Conservation (phyloP, 192 early-diverging fungal genomes). For the Diversispora epigaea region DNA sequence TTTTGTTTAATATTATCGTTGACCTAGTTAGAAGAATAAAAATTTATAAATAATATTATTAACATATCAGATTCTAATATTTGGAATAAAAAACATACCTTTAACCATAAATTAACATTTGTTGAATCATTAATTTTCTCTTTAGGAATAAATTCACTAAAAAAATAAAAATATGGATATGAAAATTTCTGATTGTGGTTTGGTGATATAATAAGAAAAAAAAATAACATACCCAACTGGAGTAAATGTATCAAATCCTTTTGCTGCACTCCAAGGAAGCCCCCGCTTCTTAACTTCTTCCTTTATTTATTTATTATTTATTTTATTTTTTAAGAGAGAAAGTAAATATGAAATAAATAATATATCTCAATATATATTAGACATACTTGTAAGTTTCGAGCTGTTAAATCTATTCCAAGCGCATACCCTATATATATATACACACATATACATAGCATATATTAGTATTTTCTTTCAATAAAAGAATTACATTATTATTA, state of each 20-base stretch:
- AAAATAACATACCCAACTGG: constrained; percentile 64
- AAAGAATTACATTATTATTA: too few species aligned
- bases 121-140: constrained; percentile 66
- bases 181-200: not conserved
- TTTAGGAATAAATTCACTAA: constrained; percentile 75
- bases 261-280: constrained; percentile 87
- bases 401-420: constrained; percentile 90
- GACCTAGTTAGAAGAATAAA: constrained; percentile 40
- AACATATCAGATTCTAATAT: not conserved
- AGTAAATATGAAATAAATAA: not conserved
- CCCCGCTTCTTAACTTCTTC: constrained; percentile 79
- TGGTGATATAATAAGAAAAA: not conserved
- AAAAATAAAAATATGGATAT: constrained; percentile 3
- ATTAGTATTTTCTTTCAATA: too few species aligned
- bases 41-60: not conserved
- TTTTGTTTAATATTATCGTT: constrained; percentile 76
- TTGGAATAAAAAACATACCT: constrained; percentile 40
- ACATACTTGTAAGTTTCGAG: constrained; percentile 74
- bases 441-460: too few species aligned
- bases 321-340: too few species aligned
- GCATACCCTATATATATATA: constrained; percentile 58
- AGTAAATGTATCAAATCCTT: constrained; percentile 95
- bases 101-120: constrained; percentile 74
- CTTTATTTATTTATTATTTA: constrained; percentile 31
- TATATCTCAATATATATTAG: too few species aligned